Percentiles rank a stretch among this genome's conserved stretches.
Conservation (phyloP, 306 rosid species). For the Cyamopsis tetragonoloba region DNA sequence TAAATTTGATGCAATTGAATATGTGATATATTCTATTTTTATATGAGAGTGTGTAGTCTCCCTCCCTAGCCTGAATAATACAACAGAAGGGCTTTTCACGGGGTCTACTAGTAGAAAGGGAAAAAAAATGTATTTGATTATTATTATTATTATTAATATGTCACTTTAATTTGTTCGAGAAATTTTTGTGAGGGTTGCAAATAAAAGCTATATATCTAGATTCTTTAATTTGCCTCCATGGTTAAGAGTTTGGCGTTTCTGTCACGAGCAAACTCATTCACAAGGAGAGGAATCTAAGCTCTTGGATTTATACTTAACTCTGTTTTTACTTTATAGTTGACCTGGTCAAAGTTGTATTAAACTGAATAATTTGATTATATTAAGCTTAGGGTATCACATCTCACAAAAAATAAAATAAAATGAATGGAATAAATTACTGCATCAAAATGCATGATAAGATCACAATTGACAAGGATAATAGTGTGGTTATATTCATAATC, state of each 20-base stretch:
- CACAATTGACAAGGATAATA: too few species aligned
- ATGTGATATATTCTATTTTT: conserved; percentile 4
- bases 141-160: neutral
- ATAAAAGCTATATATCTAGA: conserved; percentile 31
- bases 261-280: conserved; percentile 43
- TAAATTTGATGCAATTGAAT: conserved; percentile 7
- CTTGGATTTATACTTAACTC: conserved; percentile 9
- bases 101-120: conserved; percentile 18
- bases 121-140: conserved; percentile 7
- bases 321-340: conserved; percentile 23
- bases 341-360: conserved; percentile 4
- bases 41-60: conserved; percentile 25
- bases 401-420: neutral
- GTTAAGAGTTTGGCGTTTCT: conserved; percentile 42
- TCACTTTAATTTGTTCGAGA: conserved; percentile 1
- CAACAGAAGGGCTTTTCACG: conserved; percentile 37
- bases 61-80: conserved; percentile 12
- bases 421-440: neutral
- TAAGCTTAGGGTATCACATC: neutral
- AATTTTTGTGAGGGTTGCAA: conserved; percentile 11
- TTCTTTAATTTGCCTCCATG: conserved; percentile 50
- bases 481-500: neutral
- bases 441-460: neutral
- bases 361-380: neutral
- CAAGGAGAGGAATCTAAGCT: conserved; percentile 29